A percentile compares a stretch with the other conserved stretches of the same genome.
phyloP scores from a whole-genome alignment of 2,329 filamentous ascomycete species.

The Penicillium aurantiogriseum region DNA sequence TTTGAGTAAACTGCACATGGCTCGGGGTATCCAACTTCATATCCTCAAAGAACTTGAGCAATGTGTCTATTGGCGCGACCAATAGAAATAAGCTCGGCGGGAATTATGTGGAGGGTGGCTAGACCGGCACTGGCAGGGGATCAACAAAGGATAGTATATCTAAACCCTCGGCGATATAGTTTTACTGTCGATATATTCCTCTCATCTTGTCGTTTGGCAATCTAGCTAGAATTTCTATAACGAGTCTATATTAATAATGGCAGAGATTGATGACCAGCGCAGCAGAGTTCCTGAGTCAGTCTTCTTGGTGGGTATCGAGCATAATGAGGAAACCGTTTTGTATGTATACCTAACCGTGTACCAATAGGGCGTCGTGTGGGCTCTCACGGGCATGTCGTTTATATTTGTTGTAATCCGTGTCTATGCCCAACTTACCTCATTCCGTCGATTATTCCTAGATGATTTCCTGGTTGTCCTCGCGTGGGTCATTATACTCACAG shows the following conservation, averaged over 20 bases:
- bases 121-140: background rate
- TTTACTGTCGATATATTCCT: background rate
- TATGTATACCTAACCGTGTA: background rate
- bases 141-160: background rate
- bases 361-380: conserved; percentile 11
- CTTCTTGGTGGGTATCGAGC: conserved; percentile 1
- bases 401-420: conserved; percentile 14
- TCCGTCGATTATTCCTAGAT: conserved; percentile 17
- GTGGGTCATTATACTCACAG: conserved; percentile 18
- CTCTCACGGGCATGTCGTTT: conserved; percentile 13
- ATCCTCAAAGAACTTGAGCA: background rate
- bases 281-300: conserved; percentile 3
- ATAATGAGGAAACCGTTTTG: too few relatives aligned
- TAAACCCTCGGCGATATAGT: background rate
- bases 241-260: background rate
- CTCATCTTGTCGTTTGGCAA: background rate
- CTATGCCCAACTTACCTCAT: conserved; percentile 9
- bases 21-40: background rate
- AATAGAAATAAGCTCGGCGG: background rate
- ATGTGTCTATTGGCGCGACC: background rate
- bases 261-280: background rate
- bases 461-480: conserved; percentile 15
- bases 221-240: too few relatives aligned
- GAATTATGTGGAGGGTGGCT: background rate
- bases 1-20: background rate